Evolutionary conservation across 2,329 filamentous ascomycete genomes (phyloP).

Genomic region (Pyrenophora tritici-repentis): DNA sequence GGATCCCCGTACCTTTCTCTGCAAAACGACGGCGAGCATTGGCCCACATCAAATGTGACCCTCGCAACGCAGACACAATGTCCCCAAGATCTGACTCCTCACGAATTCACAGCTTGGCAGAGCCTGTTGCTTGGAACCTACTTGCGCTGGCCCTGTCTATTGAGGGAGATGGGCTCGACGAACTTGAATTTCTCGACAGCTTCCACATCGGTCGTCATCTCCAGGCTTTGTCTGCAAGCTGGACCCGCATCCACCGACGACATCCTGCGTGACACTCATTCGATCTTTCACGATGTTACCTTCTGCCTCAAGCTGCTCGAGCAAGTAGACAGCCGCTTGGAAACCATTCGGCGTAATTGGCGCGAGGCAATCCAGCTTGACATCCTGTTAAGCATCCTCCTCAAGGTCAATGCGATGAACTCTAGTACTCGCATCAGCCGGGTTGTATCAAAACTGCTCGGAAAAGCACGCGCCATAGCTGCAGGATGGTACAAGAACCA

Average conservation of each 20-base stretch:
- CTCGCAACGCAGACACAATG: constrained; percentile 56
- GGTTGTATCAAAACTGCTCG: too few species aligned
- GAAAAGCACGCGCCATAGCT: too few species aligned
- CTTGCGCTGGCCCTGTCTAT: constrained; percentile 54
- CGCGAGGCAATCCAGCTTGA: too few species aligned
- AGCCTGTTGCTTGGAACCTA: constrained; percentile 51
- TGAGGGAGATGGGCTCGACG: constrained; percentile 56
- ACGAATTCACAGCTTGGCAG: constrained; percentile 61
- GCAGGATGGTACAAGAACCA: too few species aligned
- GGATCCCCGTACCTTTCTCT: constrained; percentile 20
- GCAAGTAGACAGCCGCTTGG: constrained; percentile 53
- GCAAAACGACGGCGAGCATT: constrained; percentile 21
- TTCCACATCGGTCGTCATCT: constrained; percentile 55
- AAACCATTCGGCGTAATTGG: constrained; percentile 58
- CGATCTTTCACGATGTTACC: constrained; percentile 51
- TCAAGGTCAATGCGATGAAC: too few species aligned
- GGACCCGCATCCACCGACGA: constrained; percentile 53
- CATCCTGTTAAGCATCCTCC: too few species aligned
- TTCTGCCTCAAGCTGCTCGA: constrained; percentile 57
- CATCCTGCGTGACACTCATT: constrained; percentile 54
- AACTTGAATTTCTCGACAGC: constrained; percentile 63
- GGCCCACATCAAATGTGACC: constrained; percentile 58
- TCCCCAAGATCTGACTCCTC: constrained; percentile 50
- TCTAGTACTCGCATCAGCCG: too few species aligned
- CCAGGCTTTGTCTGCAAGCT: constrained; percentile 58